A percentile compares a stretch with the other conserved stretches of the same genome.
Conservation (phyloP, 2,329 filamentous ascomycete species). For the Plenodomus lindquistii region DNA sequence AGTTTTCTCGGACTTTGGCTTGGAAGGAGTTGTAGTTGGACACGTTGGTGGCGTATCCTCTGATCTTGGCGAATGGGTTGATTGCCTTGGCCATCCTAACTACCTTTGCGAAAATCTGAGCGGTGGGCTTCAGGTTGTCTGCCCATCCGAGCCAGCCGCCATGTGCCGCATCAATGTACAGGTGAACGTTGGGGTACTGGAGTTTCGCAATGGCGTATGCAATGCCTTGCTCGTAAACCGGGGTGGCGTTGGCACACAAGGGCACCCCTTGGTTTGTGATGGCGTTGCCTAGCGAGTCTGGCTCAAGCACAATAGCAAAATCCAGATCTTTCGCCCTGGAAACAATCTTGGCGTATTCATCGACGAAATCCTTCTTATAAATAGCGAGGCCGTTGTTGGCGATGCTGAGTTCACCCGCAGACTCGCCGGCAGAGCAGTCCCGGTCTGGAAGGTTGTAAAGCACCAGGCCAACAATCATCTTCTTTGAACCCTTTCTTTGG, state of each 20-base stretch:
- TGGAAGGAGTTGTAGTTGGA: constrained; percentile 35
- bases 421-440: constrained; percentile 79
- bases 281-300: constrained; percentile 32
- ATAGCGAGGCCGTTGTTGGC: constrained; percentile 49
- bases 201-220: constrained; percentile 35
- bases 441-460: constrained; percentile 96
- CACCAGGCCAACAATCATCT: constrained; percentile 52
- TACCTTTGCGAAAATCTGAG: constrained; percentile 29
- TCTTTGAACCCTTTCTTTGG: constrained; percentile 21
- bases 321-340: constrained; percentile 29
- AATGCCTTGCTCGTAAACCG: constrained; percentile 34
- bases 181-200: constrained; percentile 30
- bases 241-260: constrained; percentile 26
- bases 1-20: constrained; percentile 28
- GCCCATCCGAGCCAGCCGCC: constrained; percentile 37
- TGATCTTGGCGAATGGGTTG: constrained; percentile 26
- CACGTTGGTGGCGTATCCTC: constrained; percentile 32
- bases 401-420: constrained; percentile 76
- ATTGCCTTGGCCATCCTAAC: constrained; percentile 26
- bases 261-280: constrained; percentile 31
- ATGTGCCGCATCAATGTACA: constrained; percentile 37
- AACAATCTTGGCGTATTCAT: constrained; percentile 30
- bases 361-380: constrained; percentile 36
- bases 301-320: constrained; percentile 36
- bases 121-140: constrained; percentile 32